A percentile compares a stretch with the other conserved stretches of the same genome.
These are phyloP conservation scores for Phytophthora brassicae DNA, from an alignment of 352 stramenopile species.

Conservation along the genomic window DNA sequence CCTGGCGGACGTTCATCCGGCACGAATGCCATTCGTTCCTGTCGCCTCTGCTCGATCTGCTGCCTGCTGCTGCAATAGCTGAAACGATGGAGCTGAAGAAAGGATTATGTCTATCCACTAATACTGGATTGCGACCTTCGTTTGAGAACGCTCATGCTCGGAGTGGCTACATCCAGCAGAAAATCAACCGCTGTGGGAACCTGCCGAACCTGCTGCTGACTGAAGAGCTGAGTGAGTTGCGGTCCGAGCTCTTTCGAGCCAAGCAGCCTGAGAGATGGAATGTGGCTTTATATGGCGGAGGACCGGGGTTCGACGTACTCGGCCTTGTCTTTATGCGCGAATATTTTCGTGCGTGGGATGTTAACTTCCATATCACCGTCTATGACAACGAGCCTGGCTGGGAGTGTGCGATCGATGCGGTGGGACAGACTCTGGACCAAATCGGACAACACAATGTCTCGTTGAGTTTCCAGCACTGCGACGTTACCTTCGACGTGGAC, in stretches of 20 bases:
- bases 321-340: slow-evolving; percentile 58
- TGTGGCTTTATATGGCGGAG: slow-evolving; percentile 63
- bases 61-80: slow-evolving; percentile 34
- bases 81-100: slow-evolving; percentile 61
- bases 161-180: slow-evolving; percentile 64
- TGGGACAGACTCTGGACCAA: slow-evolving; percentile 32
- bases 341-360: slow-evolving; percentile 49
- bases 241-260: slow-evolving; percentile 51
- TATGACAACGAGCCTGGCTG: slow-evolving; percentile 78
- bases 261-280: slow-evolving; percentile 37
- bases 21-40: slow-evolving; percentile 38
- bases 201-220: slow-evolving; percentile 61
- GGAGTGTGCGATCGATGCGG: slow-evolving; percentile 40
- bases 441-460: slow-evolving; percentile 22
- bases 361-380: slow-evolving; percentile 52
- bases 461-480: slow-evolving; percentile 53
- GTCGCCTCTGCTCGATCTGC: slow-evolving; percentile 30
- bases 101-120: slow-evolving; percentile 61
- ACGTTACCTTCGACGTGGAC: slow-evolving; percentile 56
- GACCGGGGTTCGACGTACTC: slow-evolving; percentile 56
- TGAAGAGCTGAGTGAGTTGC: slow-evolving; percentile 45
- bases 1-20: slow-evolving; percentile 60
- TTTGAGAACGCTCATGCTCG: slow-evolving; percentile 60
- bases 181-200: slow-evolving; percentile 76
- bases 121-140: slow-evolving; percentile 61